A percentile compares a stretch with the other conserved stretches of the same genome.
These are phyloP conservation scores for Yamadazyma takamatsuzukensis DNA, from an alignment of 805 yeast genomes.

Conservation along the genomic window DNA sequence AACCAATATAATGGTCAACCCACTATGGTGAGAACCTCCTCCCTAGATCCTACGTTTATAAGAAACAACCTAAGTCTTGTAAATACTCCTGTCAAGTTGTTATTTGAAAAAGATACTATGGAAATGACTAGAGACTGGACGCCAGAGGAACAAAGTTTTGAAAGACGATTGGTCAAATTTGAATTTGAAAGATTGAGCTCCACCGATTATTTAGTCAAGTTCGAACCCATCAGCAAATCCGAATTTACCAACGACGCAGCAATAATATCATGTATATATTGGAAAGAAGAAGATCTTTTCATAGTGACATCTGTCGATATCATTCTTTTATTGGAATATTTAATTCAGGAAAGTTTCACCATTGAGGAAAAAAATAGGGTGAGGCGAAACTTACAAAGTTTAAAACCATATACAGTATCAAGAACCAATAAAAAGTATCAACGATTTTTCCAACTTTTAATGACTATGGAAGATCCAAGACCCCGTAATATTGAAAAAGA, in stretches of 20 bases:
- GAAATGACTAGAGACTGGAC: constrained; percentile 46
- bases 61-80: constrained; percentile 15
- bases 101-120: constrained; percentile 26
- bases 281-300: constrained; percentile 45
- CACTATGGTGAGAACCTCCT: constrained; percentile 19
- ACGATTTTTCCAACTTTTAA: constrained; percentile 40
- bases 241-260: constrained; percentile 38
- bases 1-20: too few relatives aligned
- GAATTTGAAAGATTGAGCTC: constrained; percentile 32
- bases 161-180: constrained; percentile 49
- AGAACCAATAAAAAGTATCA: constrained; percentile 34
- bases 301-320: constrained; percentile 67
- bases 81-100: constrained; percentile 26
- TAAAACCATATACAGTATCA: constrained; percentile 58
- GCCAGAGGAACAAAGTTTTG: constrained; percentile 34
- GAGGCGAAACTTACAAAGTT: constrained; percentile 60
- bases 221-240: constrained; percentile 31
- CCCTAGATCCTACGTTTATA: constrained; percentile 19
- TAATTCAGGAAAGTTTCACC: constrained; percentile 52
- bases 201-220: constrained; percentile 30
- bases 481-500: constrained; percentile 72
- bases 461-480: constrained; percentile 60
- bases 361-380: constrained; percentile 71
- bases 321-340: constrained; percentile 51
- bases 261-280: constrained; percentile 56